Evolutionary conservation across 305 asterid species (phyloP).

Genomic region (Fraxinus velutina): DNA sequence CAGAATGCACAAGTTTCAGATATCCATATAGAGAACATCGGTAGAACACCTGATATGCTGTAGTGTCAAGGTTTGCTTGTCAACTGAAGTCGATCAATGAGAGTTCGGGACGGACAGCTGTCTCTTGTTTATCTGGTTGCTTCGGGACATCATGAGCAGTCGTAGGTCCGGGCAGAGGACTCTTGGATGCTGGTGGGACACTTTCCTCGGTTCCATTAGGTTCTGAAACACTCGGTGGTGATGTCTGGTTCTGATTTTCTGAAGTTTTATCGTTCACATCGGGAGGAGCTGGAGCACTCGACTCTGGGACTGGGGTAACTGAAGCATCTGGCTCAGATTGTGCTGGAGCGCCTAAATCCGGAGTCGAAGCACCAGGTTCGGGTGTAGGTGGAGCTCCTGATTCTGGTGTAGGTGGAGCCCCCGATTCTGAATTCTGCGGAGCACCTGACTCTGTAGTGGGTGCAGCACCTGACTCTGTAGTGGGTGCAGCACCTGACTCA

Average conservation of each 20-base stretch:
- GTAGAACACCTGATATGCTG: neutral
- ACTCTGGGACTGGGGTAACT: slow-evolving; percentile 31
- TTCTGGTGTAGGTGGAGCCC: slow-evolving; percentile 16
- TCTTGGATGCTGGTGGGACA: slow-evolving; percentile 31
- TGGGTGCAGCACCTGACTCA: slow-evolving; percentile 26
- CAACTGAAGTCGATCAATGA: slow-evolving; percentile 71
- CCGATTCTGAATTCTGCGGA: neutral
- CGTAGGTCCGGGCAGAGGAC: slow-evolving; percentile 17
- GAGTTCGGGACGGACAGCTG: slow-evolving; percentile 42
- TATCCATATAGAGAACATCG: neutral
- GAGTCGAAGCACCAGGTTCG: slow-evolving; percentile 21
- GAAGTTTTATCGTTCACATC: slow-evolving; percentile 32
- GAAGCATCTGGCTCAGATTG: slow-evolving; percentile 32
- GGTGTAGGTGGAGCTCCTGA: slow-evolving; percentile 22
- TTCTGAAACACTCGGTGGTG: slow-evolving; percentile 33
- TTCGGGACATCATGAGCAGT: slow-evolving; percentile 24
- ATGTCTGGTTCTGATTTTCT: slow-evolving; percentile 24
- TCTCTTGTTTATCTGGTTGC: slow-evolving; percentile 34
- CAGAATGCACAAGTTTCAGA: neutral
- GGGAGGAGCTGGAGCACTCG: slow-evolving; percentile 25
- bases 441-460: slow-evolving; percentile 14
- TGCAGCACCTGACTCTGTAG: slow-evolving; percentile 28
- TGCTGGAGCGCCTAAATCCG: slow-evolving; percentile 26
- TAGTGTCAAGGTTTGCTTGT: slow-evolving; percentile 14
- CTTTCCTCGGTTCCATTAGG: slow-evolving; percentile 33